Evolutionary conservation across 2,329 filamentous ascomycete species (phyloP), one percentile per base, ranked within the genome.

Genomic region (Massarina eburnea): DNA sequence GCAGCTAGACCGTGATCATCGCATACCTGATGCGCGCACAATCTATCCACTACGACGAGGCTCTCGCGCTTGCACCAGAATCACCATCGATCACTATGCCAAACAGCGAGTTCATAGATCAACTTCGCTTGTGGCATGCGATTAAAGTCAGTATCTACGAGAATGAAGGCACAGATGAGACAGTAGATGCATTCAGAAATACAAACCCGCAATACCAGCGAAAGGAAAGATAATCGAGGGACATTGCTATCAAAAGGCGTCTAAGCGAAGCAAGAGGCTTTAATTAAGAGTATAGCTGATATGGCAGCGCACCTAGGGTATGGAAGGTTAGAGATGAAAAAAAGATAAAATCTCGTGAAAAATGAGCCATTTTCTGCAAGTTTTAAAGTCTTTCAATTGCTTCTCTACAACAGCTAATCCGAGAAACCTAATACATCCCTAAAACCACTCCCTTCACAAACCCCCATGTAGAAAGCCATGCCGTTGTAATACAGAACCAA

Each of bases 101-200:
- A 6, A 57, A 55, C 30, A 38, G 20, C 10, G 55, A 53, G 18
- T 59, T 57, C 43, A 46, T 32, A n/a, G 39, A 47, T 5, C 55
- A 58, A 35, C 27, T 55, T 3, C 19, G 41, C 3, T 14, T 58
- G 2, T 56, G 55, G 55, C 9, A 33, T 15, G 7, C 33, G 19
- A 32, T 52, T 42, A 33, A 35, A 10, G 52, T 39, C 18, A 37
- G n/a, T 19, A 30, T 52, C 9, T 44, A 29, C 17, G 24, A 32
- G 17, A 18, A 32, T 3, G 21, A 26, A 15, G 6, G 15, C 5
- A 8, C 2, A 18, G 20, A 8, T 17, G 20, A 21, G 8, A 19
- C 15, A 21, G n/a, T 10, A 26, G 3, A 8, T 26, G 37, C 14
- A 9, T 21, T 14, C 14, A 3, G 19, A 21, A 30, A 36, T 18